These are phyloP conservation scores for Acanthamoeba lenticulata DNA, from an alignment of 208 protist genomes.

Conservation along the genomic window DNA sequence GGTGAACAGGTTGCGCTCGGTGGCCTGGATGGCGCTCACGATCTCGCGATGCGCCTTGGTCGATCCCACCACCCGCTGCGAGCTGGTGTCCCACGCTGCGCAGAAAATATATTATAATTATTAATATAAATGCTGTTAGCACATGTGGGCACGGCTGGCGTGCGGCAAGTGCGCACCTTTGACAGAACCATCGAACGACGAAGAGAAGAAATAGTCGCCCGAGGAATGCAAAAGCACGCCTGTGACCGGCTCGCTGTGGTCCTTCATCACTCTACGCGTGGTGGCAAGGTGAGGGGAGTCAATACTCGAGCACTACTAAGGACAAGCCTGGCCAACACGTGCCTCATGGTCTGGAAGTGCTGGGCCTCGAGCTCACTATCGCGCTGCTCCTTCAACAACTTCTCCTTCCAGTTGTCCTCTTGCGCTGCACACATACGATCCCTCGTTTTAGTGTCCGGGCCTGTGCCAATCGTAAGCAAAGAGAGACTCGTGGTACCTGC, in stretches of 20 bases:
- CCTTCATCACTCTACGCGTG: not conserved
- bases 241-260: not conserved
- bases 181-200: not conserved
- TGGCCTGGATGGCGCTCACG: not conserved
- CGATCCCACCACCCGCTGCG: not conserved
- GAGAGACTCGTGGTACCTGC: too few relatives aligned
- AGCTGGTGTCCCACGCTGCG: conserved; percentile 8
- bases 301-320: too few relatives aligned
- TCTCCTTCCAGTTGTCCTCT: conserved; percentile 23
- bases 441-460: not conserved
- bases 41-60: conserved; percentile 5
- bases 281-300: not conserved
- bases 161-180: not conserved
- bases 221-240: not conserved
- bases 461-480: too few relatives aligned
- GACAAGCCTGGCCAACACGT: not conserved
- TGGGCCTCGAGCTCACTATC: not conserved
- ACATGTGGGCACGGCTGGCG: not conserved
- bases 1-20: not conserved
- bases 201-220: not conserved
- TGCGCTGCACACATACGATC: not conserved
- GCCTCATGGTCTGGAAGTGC: not conserved
- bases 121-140: too few relatives aligned
- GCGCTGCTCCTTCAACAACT: conserved; percentile 17
- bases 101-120: not conserved